These are phyloP conservation scores for Lippia alba DNA, from an alignment of 305 asterid species.

Conservation along the genomic window DNA sequence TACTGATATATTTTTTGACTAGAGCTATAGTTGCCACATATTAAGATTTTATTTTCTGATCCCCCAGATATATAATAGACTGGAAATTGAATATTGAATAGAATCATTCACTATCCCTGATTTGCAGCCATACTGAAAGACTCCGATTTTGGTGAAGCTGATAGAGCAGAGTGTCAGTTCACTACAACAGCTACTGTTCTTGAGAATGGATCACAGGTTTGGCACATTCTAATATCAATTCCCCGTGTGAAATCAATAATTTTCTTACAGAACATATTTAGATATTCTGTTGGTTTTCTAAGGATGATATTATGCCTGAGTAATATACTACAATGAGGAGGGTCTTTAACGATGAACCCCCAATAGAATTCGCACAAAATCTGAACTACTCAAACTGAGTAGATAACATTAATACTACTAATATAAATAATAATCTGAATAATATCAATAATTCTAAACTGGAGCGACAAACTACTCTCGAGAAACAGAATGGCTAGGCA, in stretches of 20 bases:
- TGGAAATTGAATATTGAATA: conserved; percentile 6
- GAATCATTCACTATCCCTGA: conserved; percentile 20
- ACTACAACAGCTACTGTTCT: conserved; percentile 88
- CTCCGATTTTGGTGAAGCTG: conserved; percentile 87
- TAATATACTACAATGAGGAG: too few species aligned
- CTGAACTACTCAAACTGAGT: too few species aligned
- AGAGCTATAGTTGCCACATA: not conserved
- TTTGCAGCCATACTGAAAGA: conserved; percentile 91
- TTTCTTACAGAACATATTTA: too few species aligned
- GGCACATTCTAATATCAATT: conserved; percentile 23
- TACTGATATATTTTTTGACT: conserved; percentile 30
- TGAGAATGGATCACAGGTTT: conserved; percentile 96
- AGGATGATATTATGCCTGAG: too few species aligned
- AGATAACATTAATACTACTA: too few species aligned
- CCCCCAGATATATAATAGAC: not conserved
- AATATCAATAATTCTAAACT: too few species aligned
- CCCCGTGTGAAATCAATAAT: not conserved
- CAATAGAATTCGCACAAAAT: too few species aligned
- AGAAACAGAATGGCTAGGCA: not conserved
- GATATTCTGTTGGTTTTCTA: too few species aligned
- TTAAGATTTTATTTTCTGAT: conserved; percentile 10
- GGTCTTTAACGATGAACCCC: too few species aligned
- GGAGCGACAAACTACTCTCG: not conserved
- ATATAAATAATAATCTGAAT: too few species aligned
- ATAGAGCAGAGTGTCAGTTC: conserved; percentile 93